Conservation (phyloP, 805 yeast species). For the Isabelozyma gotoi region DNA sequence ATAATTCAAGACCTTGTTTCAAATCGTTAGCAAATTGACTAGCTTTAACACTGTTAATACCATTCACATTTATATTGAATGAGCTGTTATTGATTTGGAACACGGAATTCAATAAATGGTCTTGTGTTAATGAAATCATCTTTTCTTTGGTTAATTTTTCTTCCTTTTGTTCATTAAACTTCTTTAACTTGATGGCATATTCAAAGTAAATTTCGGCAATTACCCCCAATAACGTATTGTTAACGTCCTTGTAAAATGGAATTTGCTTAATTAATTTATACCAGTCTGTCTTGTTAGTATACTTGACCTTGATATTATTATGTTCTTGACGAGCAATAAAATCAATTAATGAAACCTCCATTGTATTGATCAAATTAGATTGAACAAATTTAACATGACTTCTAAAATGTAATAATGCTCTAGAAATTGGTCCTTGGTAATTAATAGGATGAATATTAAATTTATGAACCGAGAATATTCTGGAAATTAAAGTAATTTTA, state of each 20-base stretch:
- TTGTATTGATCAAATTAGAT: slow-evolving; percentile 50
- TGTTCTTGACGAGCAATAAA: slow-evolving; percentile 45
- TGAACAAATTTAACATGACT: slow-evolving; percentile 59
- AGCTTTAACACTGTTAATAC: slow-evolving; percentile 37
- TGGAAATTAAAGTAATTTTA: slow-evolving; percentile 31
- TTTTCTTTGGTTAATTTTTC: slow-evolving; percentile 19
- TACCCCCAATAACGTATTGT: slow-evolving; percentile 65
- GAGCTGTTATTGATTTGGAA: slow-evolving; percentile 38
- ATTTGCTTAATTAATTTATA: slow-evolving; percentile 48
- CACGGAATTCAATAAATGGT: slow-evolving; percentile 34
- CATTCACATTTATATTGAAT: slow-evolving; percentile 41
- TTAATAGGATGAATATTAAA: slow-evolving; percentile 44
- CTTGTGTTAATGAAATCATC: slow-evolving; percentile 22
- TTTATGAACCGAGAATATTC: slow-evolving; percentile 35
- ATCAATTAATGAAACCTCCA: slow-evolving; percentile 53
- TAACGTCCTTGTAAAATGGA: slow-evolving; percentile 60
- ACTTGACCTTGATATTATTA: slow-evolving; percentile 48
- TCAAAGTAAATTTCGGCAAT: slow-evolving; percentile 56
- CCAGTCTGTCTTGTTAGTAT: slow-evolving; percentile 54
- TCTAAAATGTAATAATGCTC: slow-evolving; percentile 63
- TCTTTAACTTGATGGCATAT: slow-evolving; percentile 26
- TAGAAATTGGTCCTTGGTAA: slow-evolving; percentile 70
- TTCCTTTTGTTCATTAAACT: slow-evolving; percentile 14
- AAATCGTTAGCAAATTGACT: slow-evolving; percentile 32
- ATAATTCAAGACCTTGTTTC: slow-evolving; percentile 29